phyloP scores from a whole-genome alignment of 2,329 filamentous ascomycete genomes.

The Neoscytalidium dimidiatum region DNA sequence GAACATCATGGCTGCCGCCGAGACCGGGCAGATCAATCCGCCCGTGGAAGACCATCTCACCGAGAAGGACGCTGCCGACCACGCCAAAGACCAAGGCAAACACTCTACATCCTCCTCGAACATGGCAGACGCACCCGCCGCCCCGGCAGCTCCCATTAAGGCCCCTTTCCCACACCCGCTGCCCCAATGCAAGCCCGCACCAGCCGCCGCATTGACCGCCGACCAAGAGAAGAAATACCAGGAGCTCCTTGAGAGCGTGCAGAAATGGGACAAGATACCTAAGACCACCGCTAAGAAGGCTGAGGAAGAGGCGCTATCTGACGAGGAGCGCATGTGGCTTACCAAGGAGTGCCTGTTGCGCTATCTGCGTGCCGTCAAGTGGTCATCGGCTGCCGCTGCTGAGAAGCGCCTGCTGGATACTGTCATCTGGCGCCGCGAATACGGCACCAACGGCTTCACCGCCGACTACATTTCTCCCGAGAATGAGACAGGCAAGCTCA shows the following conservation, averaged over 20 bases:
- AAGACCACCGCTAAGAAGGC: constrained; percentile 62
- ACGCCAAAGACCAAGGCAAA: not conserved
- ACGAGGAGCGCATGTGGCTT: constrained; percentile 84
- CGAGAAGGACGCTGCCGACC: constrained; percentile 1
- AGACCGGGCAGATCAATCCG: constrained; percentile 17
- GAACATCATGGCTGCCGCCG: constrained; percentile 17
- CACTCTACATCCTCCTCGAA: not conserved
- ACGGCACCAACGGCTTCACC: constrained; percentile 74
- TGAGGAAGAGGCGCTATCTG: constrained; percentile 65
- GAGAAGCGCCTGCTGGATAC: constrained; percentile 79
- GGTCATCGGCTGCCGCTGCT: constrained; percentile 70
- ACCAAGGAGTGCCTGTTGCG: constrained; percentile 89
- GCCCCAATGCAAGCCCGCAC: constrained; percentile 58
- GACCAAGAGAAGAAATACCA: constrained; percentile 85
- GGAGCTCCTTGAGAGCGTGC: constrained; percentile 69
- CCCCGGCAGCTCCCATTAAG: constrained; percentile 23
- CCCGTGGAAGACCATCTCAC: not conserved
- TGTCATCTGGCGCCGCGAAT: constrained; percentile 86
- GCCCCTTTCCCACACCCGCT: constrained; percentile 35
- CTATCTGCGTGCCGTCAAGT: constrained; percentile 92
- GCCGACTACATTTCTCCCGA: constrained; percentile 88
- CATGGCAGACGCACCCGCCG: constrained; percentile 8
- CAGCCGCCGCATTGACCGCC: constrained; percentile 63
- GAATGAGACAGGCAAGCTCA: constrained; percentile 95
- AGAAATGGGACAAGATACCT: constrained; percentile 70